Percentiles rank a stretch among this genome's conserved stretches.
phyloP scores from a whole-genome alignment of 305 asterid genomes.

The Withania somnifera region DNA sequence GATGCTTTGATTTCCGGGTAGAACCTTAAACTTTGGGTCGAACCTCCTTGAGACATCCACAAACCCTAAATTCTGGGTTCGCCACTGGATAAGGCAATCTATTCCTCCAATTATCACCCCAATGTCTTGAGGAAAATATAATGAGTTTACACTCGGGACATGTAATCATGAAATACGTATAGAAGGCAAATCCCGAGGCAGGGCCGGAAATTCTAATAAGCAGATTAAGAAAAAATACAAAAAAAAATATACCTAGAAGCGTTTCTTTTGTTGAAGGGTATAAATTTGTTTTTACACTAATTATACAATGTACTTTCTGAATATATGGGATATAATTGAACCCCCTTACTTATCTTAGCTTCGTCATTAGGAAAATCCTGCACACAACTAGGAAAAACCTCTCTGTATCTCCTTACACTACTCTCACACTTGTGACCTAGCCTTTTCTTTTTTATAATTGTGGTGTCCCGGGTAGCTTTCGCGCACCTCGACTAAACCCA shows the following conservation, averaged over 20 bases:
- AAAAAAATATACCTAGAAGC: background rate
- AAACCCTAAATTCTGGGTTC: too few species aligned
- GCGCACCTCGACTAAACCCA: too few species aligned
- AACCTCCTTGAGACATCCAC: too few species aligned
- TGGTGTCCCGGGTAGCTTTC: too few species aligned
- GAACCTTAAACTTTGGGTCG: too few species aligned
- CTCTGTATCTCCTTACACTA: background rate
- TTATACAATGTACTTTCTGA: background rate
- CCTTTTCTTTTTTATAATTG: too few species aligned
- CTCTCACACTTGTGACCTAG: background rate
- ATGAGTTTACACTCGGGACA: background rate
- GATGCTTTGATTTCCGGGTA: too few species aligned
- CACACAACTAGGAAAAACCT: background rate
- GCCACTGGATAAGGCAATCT: too few species aligned
- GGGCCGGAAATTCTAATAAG: background rate
- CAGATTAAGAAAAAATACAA: background rate
- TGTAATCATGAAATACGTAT: background rate
- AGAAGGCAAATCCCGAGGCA: background rate
- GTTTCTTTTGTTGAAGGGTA: background rate
- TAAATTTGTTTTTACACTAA: background rate
- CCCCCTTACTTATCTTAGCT: background rate
- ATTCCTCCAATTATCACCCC: background rate
- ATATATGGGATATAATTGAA: background rate
- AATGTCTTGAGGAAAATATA: background rate
- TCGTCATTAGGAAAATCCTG: background rate